phyloP scores from a whole-genome alignment of 1,284 basidiomycete genomes.

The Termitomyces sp. region DNA sequence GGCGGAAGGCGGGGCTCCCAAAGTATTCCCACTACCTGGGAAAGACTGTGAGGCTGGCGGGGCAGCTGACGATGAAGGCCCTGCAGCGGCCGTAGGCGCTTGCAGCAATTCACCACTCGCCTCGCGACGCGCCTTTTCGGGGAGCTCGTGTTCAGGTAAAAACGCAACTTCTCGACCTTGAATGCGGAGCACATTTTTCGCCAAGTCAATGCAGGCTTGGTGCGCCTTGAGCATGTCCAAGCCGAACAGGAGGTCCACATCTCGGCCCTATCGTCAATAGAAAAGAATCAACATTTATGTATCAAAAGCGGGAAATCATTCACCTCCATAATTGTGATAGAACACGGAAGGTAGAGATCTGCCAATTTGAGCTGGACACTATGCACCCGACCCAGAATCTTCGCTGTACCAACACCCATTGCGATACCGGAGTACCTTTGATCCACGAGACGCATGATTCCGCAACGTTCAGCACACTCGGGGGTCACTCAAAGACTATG shows the following conservation, averaged over 20 bases:
- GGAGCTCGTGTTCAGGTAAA: constrained; percentile 91
- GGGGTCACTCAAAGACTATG: constrained; percentile 73
- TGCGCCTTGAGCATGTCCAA: constrained; percentile 98
- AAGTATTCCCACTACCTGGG: constrained; percentile 57
- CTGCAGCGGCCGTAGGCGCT: not conserved
- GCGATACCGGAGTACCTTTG: constrained; percentile 87
- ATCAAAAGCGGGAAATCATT: constrained; percentile 13
- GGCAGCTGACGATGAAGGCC: constrained; percentile 10
- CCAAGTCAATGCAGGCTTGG: constrained; percentile 92
- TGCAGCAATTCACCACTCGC: constrained; percentile 13
- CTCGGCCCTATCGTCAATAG: constrained; percentile 57
- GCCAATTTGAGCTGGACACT: constrained; percentile 88
- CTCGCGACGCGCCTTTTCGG: constrained; percentile 60
- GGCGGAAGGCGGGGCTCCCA: constrained; percentile 29
- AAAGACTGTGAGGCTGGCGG: constrained; percentile 31
- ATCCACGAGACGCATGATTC: constrained; percentile 92
- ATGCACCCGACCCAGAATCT: constrained; percentile 92
- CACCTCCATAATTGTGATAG: constrained; percentile 95
- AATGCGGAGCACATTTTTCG: constrained; percentile 84
- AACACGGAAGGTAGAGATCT: constrained; percentile 81
- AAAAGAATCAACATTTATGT: not conserved
- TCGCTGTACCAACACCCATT: constrained; percentile 92
- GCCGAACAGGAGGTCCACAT: constrained; percentile 92
- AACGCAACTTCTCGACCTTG: constrained; percentile 84
- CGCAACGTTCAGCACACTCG: constrained; percentile 89